Percentiles rank a stretch among this genome's conserved stretches.
phyloP scores from a whole-genome alignment of 1,284 basidiomycete species.

The Cerioporus squamosus region DNA sequence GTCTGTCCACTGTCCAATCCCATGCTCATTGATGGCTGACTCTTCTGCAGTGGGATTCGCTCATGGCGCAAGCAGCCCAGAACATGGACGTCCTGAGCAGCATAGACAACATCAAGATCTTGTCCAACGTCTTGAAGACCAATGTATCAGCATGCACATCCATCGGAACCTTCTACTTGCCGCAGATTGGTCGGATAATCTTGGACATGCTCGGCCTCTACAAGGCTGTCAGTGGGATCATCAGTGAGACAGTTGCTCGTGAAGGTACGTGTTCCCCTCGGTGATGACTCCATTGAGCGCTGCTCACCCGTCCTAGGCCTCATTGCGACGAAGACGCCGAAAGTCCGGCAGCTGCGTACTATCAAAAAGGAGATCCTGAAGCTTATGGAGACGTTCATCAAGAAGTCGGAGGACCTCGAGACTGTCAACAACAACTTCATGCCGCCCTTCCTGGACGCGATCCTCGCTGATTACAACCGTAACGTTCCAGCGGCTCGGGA shows the following conservation, averaged over 20 bases:
- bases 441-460: constrained; percentile 95
- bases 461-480: constrained; percentile 94
- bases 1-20: constrained; percentile 34
- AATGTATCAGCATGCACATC: constrained; percentile 98
- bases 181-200: constrained; percentile 96
- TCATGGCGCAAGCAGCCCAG: constrained; percentile 95
- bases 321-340: constrained; percentile 97
- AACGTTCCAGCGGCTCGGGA: constrained; percentile 95
- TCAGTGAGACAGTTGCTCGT: constrained; percentile 89
- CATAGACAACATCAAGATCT: constrained; percentile 95
- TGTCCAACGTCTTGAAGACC: constrained; percentile 97
- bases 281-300: not conserved
- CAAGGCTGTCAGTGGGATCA: constrained; percentile 97
- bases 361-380: constrained; percentile 99
- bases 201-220: constrained; percentile 99
- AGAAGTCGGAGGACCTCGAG: constrained; percentile 95
- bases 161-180: constrained; percentile 96
- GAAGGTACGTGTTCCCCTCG: constrained; percentile 61
- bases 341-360: constrained; percentile 92
- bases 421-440: constrained; percentile 92
- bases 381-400: constrained; percentile 97
- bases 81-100: constrained; percentile 93
- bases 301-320: constrained; percentile 53
- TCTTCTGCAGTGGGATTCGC: constrained; percentile 83
- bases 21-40: not conserved